Evolutionary conservation across 129 eudicot genomes (phyloP).

Genomic region (Ambrosia trifida): DNA sequence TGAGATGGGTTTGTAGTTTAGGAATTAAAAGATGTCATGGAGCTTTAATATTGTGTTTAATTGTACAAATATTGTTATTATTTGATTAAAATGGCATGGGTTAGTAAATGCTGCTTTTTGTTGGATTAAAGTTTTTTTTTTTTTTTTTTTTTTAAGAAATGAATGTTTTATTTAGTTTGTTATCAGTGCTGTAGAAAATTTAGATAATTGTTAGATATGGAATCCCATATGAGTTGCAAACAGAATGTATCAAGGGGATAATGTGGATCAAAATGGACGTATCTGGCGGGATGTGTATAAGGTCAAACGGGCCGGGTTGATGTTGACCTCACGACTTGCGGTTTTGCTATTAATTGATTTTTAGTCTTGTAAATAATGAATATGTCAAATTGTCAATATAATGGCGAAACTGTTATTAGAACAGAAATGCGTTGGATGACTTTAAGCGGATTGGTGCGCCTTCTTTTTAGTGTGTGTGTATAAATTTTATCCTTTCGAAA

Average conservation of each 20-base stretch:
- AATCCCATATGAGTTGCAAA: neutral
- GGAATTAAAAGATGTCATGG: conserved; percentile 8
- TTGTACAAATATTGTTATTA: neutral
- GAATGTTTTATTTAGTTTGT: neutral
- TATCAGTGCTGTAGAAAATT: neutral
- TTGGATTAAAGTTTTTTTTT: too few species aligned
- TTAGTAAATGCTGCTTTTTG: neutral
- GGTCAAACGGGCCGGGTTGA: neutral
- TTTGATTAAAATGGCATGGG: neutral
- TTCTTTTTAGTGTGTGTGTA: neutral
- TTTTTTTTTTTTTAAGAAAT: neutral
- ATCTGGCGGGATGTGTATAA: neutral
- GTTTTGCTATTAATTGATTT: neutral
- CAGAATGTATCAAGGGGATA: neutral
- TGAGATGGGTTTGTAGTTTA: neutral
- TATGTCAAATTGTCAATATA: neutral
- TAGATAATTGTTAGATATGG: neutral
- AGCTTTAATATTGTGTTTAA: neutral
- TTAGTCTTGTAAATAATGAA: neutral
- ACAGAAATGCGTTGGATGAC: neutral
- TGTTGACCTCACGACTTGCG: neutral
- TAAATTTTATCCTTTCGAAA: neutral
- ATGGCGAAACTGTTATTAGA: neutral
- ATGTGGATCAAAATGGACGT: neutral
- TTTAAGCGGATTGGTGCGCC: neutral